These are phyloP conservation scores for Entelexis sorbosivorans DNA, from an alignment of 1,139 yeast genomes.

Conservation along the genomic window DNA sequence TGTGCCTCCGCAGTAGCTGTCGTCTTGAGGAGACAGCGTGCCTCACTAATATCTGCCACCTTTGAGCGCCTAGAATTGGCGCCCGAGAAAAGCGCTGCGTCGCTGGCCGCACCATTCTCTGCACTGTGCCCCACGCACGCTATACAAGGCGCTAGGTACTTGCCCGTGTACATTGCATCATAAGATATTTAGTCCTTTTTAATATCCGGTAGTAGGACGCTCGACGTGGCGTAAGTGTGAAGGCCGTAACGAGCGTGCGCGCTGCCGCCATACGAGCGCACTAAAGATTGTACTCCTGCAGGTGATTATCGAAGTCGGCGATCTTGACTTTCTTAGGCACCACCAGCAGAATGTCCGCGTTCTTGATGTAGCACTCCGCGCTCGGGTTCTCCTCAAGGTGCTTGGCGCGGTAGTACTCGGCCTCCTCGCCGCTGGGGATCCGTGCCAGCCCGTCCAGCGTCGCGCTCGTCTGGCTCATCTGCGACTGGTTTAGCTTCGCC, in stretches of 20 bases:
- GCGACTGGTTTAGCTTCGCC: slow-evolving; percentile 62
- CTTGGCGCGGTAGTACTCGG: slow-evolving; percentile 45
- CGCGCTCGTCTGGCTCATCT: slow-evolving; percentile 48
- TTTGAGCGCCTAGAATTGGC: too few species aligned
- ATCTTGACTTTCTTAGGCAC: slow-evolving; percentile 58
- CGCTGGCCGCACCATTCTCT: too few species aligned
- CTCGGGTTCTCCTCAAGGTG: slow-evolving; percentile 46
- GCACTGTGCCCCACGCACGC: too few species aligned
- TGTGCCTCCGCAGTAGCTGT: neutral
- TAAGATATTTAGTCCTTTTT: too few species aligned
- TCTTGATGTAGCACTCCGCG: slow-evolving; percentile 59
- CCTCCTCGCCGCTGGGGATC: slow-evolving; percentile 39
- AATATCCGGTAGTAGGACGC: too few species aligned
- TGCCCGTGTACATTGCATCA: too few species aligned
- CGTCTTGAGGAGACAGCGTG: too few species aligned
- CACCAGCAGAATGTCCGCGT: slow-evolving; percentile 55
- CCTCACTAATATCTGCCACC: too few species aligned
- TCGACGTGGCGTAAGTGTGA: too few species aligned
- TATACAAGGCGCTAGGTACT: too few species aligned
- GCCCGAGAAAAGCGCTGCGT: too few species aligned
- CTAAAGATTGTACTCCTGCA: slow-evolving; percentile 25
- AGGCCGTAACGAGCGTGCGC: too few species aligned
- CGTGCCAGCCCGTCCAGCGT: slow-evolving; percentile 64
- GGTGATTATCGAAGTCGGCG: slow-evolving; percentile 68
- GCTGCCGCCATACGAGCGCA: neutral